Conservation (phyloP, 1,284 basidiomycete genomes). For the Neotropicomus parvogracilis region DNA sequence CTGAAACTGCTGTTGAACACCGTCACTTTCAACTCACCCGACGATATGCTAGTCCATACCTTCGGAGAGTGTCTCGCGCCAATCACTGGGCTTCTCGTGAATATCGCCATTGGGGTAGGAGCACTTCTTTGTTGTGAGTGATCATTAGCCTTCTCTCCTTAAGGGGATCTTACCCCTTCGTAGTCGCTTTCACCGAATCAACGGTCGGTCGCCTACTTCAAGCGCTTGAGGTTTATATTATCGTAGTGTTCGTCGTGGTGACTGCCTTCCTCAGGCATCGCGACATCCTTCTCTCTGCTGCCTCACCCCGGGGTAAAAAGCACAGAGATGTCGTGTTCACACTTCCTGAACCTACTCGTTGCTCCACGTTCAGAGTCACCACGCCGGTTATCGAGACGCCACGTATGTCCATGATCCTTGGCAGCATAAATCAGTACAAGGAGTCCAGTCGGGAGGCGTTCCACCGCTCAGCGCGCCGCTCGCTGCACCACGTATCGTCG, state of each 20-base stretch:
- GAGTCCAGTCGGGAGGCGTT: constrained; percentile 17
- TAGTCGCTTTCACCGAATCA: constrained; percentile 68
- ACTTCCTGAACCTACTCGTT: constrained; percentile 25
- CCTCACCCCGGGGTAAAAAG: constrained; percentile 3
- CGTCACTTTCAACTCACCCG: constrained; percentile 39
- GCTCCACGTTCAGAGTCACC: constrained; percentile 32
- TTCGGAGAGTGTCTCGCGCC: constrained; percentile 50
- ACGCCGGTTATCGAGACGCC: constrained; percentile 30
- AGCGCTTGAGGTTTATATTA: constrained; percentile 60
- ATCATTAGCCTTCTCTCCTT: not conserved
- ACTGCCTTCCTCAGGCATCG: constrained; percentile 41
- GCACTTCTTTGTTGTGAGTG: constrained; percentile 59
- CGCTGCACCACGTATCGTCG: constrained; percentile 34
- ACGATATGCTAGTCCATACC: constrained; percentile 28
- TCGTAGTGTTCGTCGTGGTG: constrained; percentile 56
- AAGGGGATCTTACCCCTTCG: constrained; percentile 12
- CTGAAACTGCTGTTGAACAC: constrained; percentile 61
- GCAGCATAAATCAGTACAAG: constrained; percentile 6
- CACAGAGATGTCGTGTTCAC: constrained; percentile 8
- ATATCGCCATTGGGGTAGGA: constrained; percentile 51
- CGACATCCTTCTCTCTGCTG: constrained; percentile 2
- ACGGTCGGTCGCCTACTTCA: constrained; percentile 68
- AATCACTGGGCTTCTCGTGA: constrained; percentile 51
- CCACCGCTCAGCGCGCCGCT: constrained; percentile 20
- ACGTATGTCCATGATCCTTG: constrained; percentile 22